Evolutionary conservation across 164 flowering plant genomes (phyloP), one percentile per base, ranked within the genome.

Genomic region (Tetracentron sinense): DNA sequence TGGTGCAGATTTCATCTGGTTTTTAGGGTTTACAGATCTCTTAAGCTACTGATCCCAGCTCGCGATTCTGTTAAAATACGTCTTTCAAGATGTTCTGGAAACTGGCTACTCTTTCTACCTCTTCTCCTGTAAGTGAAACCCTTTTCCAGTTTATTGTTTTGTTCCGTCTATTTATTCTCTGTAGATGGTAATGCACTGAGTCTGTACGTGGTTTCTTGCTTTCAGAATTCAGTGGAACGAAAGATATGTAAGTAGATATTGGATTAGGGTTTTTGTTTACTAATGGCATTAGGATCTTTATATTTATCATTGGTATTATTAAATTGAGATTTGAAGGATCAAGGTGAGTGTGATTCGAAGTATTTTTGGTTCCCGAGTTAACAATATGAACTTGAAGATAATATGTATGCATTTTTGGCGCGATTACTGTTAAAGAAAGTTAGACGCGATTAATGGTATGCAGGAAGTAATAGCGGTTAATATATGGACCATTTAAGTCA

Each of bases 61-160:
- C 12, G 53, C 21, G 26, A 26, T 49, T 44, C 62, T 30, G 59
- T 42, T 25, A n/a, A 53, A 44, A 28, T 25, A 19, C 52, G 14
- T 30, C 2, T 42, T 29, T 68, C 74, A 69, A 60, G 74, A 93
- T 93, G 98, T 93, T 88, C 60, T 93, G 98, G 98, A 85, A 83
- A 78, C 84, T 93, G 74, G 62, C 95, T 19, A 72, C 86, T 61
- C 82, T 90, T 27, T 92, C 96, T 8, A 74, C 98, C 47, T 78
- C 96, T 25, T 93, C 98, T 21, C 97, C 96, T 26, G 98, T 93
- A 56, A 83, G 90, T 75, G 30, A 25, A 62, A 54, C 25, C 53
- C 64, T 26, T 15, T 17, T 17, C 14, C 11, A 29, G n/a, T 50
- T 26, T 35, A 23, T 28, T 28, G 19, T 14, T 7, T 27, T 26